Conservation (phyloP, 2,329 filamentous ascomycete genomes). For the Neoscytalidium dimidiatum region DNA sequence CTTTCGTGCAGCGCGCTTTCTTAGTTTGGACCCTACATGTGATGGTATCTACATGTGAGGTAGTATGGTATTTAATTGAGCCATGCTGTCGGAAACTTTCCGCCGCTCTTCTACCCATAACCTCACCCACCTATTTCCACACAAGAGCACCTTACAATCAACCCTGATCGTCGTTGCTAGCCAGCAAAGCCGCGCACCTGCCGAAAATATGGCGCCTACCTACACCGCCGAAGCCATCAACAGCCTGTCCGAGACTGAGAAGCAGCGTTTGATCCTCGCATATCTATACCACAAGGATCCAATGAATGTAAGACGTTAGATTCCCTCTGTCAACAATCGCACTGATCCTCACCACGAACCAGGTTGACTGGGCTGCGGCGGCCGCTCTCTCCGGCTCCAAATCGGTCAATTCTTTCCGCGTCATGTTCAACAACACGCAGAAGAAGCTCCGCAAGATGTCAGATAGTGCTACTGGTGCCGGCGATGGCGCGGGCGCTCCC, state of each 20-base stretch:
- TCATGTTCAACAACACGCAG: neutral
- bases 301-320: neutral
- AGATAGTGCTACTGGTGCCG: too few species aligned
- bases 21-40: too few species aligned
- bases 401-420: neutral
- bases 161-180: too few species aligned
- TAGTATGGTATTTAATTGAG: too few species aligned
- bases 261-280: neutral
- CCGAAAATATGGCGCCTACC: neutral
- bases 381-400: neutral
- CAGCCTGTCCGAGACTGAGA: neutral
- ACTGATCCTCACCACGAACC: neutral
- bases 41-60: too few species aligned
- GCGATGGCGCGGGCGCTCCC: neutral
- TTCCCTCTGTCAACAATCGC: neutral
- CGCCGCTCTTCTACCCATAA: too few species aligned
- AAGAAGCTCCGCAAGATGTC: neutral
- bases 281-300: conserved; percentile 8
- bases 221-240: neutral
- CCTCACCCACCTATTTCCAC: too few species aligned
- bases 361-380: conserved; percentile 1
- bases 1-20: too few species aligned
- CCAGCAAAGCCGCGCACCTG: too few species aligned
- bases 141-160: too few species aligned
- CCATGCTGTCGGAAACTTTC: too few species aligned